A percentile compares a stretch with the other conserved stretches of the same genome.
Evolutionary conservation across 192 early-diverging fungal species (phyloP).

Genomic region (Linnemannia elongata): DNA sequence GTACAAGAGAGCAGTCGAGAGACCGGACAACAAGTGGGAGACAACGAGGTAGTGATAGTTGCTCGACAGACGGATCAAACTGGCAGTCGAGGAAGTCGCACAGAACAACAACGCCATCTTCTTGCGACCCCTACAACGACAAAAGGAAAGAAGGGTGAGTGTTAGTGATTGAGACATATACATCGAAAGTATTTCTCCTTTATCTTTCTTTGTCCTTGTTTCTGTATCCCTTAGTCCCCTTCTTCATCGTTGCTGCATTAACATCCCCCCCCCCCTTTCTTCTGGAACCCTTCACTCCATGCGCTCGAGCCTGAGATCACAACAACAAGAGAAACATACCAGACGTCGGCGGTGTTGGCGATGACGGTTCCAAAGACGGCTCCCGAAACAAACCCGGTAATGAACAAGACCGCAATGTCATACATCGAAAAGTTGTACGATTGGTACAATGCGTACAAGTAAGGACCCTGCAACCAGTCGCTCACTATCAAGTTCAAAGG

Average conservation of each 20-base stretch:
- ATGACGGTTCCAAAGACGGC: conserved; percentile 80
- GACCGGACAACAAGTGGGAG: conserved; percentile 63
- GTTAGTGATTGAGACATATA: background rate
- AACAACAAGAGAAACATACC: conserved; percentile 55
- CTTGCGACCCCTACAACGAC: conserved; percentile 60
- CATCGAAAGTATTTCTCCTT: background rate
- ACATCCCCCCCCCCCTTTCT: background rate
- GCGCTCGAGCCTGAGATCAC: too few species aligned
- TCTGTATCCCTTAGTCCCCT: too few species aligned
- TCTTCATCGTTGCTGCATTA: background rate
- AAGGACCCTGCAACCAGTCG: conserved; percentile 74
- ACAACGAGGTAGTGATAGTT: conserved; percentile 59
- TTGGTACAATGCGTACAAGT: conserved; percentile 76
- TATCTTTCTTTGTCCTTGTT: background rate
- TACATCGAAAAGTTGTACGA: conserved; percentile 67
- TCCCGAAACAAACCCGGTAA: conserved; percentile 78
- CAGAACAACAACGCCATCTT: conserved; percentile 66
- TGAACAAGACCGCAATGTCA: conserved; percentile 76
- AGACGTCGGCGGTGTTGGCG: conserved; percentile 77
- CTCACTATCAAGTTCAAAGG: conserved; percentile 23
- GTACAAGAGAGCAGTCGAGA: conserved; percentile 66
- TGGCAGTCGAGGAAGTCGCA: conserved; percentile 56
- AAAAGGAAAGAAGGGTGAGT: background rate
- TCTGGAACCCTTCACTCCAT: too few species aligned
- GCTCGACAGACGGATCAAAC: conserved; percentile 54